Evolutionary conservation across 805 yeast species (phyloP).

Genomic region (Candida taoyuanica): DNA sequence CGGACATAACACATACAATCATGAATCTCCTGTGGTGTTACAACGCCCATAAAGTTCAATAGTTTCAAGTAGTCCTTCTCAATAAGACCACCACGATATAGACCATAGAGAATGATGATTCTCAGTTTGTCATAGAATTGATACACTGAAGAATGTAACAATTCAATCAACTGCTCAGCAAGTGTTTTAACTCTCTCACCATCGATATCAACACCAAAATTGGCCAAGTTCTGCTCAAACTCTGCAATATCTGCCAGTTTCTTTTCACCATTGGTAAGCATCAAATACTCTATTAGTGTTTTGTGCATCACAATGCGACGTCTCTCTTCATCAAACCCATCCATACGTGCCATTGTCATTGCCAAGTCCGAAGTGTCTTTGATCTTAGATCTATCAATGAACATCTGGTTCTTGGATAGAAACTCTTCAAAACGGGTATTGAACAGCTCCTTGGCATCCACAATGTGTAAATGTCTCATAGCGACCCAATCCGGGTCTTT

Average conservation of each 20-base stretch:
- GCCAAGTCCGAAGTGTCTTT: conserved; percentile 66
- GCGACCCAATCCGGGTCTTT: conserved; percentile 68
- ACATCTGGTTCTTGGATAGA: conserved; percentile 65
- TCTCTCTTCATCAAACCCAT: conserved; percentile 65
- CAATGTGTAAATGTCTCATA: conserved; percentile 69
- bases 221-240: conserved; percentile 77
- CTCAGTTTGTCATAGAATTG: conserved; percentile 68
- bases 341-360: conserved; percentile 67
- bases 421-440: conserved; percentile 57
- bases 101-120: conserved; percentile 65
- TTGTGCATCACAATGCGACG: conserved; percentile 56
- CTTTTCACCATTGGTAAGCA: conserved; percentile 52
- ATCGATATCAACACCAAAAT: conserved; percentile 65
- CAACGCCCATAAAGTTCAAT: conserved; percentile 46
- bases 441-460: conserved; percentile 64
- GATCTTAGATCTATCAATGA: conserved; percentile 64
- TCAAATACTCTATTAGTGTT: conserved; percentile 59
- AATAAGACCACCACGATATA: conserved; percentile 78
- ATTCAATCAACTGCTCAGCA: conserved; percentile 54
- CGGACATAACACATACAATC: conserved; percentile 49
- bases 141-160: conserved; percentile 46
- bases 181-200: conserved; percentile 57
- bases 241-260: conserved; percentile 71
- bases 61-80: conserved; percentile 70
- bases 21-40: conserved; percentile 35